Evolutionary conservation across 2,329 filamentous ascomycete genomes (phyloP).

Genomic region (Fusarium succisae): DNA sequence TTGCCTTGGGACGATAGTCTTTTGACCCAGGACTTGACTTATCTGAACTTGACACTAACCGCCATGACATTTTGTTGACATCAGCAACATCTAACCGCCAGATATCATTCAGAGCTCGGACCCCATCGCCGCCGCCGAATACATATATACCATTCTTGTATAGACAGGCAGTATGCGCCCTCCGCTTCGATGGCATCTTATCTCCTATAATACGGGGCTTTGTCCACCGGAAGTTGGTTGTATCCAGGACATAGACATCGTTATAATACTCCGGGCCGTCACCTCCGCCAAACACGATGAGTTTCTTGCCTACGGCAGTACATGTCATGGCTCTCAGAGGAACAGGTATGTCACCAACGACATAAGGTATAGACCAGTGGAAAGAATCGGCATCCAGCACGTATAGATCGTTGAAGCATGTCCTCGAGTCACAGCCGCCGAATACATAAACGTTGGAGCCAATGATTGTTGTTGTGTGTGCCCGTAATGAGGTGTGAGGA

Average conservation of each 20-base stretch:
- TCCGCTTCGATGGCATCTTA: constrained; percentile 66
- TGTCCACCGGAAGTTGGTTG: constrained; percentile 73
- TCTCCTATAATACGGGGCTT: constrained; percentile 69
- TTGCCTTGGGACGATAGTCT: constrained; percentile 66
- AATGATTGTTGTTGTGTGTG: constrained; percentile 73
- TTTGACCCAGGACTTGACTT: constrained; percentile 44
- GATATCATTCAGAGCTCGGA: constrained; percentile 75
- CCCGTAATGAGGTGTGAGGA: constrained; percentile 68
- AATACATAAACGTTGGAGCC: constrained; percentile 75
- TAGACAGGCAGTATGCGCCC: constrained; percentile 76
- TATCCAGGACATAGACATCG: constrained; percentile 77
- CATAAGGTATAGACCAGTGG: constrained; percentile 73
- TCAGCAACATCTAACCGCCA: constrained; percentile 77
- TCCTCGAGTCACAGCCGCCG: constrained; percentile 72
- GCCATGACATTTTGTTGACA: constrained; percentile 74
- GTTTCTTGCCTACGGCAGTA: constrained; percentile 75
- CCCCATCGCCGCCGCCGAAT: constrained; percentile 76
- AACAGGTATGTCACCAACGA: constrained; percentile 71
- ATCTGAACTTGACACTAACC: constrained; percentile 64
- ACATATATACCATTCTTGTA: constrained; percentile 77
- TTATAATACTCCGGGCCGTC: constrained; percentile 78
- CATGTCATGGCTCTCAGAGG: constrained; percentile 77
- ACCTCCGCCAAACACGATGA: constrained; percentile 75
- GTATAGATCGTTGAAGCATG: constrained; percentile 76
- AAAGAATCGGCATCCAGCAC: constrained; percentile 76